Conservation (phyloP, 2,329 filamentous ascomycete genomes). For the Pyricularia grisea region DNA sequence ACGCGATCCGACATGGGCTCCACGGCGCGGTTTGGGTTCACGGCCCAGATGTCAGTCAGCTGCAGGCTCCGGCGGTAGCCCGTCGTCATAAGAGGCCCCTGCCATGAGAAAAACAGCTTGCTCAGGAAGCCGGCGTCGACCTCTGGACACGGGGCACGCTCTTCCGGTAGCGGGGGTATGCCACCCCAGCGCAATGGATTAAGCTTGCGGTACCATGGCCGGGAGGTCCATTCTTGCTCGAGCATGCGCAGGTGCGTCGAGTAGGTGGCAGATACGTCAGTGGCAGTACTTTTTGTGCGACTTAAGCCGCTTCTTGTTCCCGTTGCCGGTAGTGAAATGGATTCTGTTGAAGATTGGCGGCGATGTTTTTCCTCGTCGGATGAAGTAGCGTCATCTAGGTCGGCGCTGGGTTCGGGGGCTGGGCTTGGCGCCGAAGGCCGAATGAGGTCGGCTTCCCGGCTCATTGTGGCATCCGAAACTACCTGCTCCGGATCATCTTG, state of each 20-base stretch:
- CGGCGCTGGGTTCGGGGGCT: not conserved
- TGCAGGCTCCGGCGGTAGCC: slow-evolving; percentile 83
- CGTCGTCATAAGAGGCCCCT: slow-evolving; percentile 75
- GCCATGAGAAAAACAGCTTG: slow-evolving; percentile 77
- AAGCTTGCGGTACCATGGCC: slow-evolving; percentile 47
- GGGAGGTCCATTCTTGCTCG: slow-evolving; percentile 30
- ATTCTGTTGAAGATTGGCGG: not conserved
- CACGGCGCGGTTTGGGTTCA: slow-evolving; percentile 73
- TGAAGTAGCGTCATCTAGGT: not conserved
- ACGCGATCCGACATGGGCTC: slow-evolving; percentile 60
- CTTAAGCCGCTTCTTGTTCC: slow-evolving; percentile 15
- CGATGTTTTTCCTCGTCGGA: not conserved
- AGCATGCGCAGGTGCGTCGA: slow-evolving; percentile 14
- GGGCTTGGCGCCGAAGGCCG: not conserved
- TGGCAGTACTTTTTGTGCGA: slow-evolving; percentile 42
- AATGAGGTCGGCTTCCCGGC: not conserved
- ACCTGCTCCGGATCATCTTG: not conserved
- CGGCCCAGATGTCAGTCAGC: slow-evolving; percentile 75
- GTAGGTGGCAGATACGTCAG: slow-evolving; percentile 39
- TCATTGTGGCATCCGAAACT: not conserved
- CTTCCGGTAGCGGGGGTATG: slow-evolving; percentile 44
- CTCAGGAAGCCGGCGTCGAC: slow-evolving; percentile 67
- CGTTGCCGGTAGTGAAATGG: not conserved
- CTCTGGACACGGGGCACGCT: slow-evolving; percentile 52
- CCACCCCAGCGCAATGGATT: slow-evolving; percentile 54